A percentile compares a stretch with the other conserved stretches of the same genome.
Evolutionary conservation across 176 grass and related monocot genomes (phyloP).

Genomic region (Oryza glaberrima): DNA sequence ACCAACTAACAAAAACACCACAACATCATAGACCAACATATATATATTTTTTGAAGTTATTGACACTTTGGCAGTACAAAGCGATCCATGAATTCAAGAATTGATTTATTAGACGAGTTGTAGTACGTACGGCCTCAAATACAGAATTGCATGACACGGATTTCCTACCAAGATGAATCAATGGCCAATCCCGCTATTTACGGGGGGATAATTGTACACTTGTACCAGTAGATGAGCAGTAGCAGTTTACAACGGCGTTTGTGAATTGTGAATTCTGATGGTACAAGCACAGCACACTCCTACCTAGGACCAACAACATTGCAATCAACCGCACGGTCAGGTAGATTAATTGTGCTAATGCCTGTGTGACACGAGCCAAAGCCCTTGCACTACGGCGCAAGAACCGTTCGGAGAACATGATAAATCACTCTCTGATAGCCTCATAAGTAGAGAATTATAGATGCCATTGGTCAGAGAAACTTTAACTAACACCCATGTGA

Average conservation of each 20-base stretch:
- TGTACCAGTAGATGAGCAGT: neutral
- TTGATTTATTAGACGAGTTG: neutral
- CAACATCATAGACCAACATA: neutral
- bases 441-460: neutral
- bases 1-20: neutral
- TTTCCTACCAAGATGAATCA: conserved; percentile 2
- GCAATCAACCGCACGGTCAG: neutral
- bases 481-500: conserved; percentile 42
- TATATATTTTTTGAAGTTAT: neutral
- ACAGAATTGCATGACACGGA: neutral
- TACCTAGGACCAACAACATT: neutral
- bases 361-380: neutral
- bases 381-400: conserved; percentile 28
- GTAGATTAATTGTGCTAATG: neutral
- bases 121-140: neutral
- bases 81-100: neutral
- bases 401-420: conserved; percentile 35
- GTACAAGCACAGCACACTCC: neutral
- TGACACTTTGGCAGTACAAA: neutral
- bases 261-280: neutral
- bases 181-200: neutral
- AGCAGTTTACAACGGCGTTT: neutral
- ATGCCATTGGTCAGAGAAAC: conserved; percentile 7
- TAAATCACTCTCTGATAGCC: neutral
- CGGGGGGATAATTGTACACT: neutral